A percentile compares a stretch with the other conserved stretches of the same genome.
Evolutionary conservation across 2,329 filamentous ascomycete genomes (phyloP).

Genomic region (Fusarium sp.): DNA sequence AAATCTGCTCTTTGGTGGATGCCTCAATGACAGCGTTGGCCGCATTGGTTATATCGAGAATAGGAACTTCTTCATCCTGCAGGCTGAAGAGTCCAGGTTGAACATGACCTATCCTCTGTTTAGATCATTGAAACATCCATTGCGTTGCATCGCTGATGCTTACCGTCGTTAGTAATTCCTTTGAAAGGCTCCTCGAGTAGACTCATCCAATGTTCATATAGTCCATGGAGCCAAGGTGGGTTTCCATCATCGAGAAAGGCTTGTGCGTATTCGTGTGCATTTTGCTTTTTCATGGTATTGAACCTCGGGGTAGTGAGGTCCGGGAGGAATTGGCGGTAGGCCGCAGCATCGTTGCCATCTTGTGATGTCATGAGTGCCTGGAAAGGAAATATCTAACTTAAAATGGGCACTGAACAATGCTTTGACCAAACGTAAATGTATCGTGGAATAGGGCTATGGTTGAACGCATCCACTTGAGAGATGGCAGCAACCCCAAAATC

Average conservation of each 20-base stretch:
- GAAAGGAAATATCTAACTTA: neutral
- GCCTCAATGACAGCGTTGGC: neutral
- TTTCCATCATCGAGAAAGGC: slow-evolving; percentile 40
- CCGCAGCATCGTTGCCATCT: neutral
- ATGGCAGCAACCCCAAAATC: neutral
- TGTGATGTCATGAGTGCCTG: neutral
- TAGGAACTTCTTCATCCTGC: neutral
- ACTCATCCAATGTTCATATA: slow-evolving; percentile 4
- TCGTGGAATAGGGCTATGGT: neutral
- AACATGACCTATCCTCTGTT: neutral
- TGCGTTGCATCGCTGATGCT: neutral
- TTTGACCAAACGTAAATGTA: neutral
- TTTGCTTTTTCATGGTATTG: slow-evolving; percentile 63
- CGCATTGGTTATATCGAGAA: neutral
- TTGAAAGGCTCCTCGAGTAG: slow-evolving; percentile 1
- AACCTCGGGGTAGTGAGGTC: neutral
- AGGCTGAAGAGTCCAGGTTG: neutral
- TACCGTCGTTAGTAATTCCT: neutral
- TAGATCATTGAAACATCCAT: neutral
- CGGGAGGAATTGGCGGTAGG: neutral
- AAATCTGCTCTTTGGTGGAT: neutral
- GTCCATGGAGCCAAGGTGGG: slow-evolving; percentile 3
- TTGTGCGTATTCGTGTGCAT: slow-evolving; percentile 70
- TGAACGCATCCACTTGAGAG: neutral
- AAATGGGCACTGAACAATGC: neutral